Evolutionary conservation across 208 protist species (phyloP), one percentile per base, ranked within the genome.

Genomic region (Trypanosoma congolense): DNA sequence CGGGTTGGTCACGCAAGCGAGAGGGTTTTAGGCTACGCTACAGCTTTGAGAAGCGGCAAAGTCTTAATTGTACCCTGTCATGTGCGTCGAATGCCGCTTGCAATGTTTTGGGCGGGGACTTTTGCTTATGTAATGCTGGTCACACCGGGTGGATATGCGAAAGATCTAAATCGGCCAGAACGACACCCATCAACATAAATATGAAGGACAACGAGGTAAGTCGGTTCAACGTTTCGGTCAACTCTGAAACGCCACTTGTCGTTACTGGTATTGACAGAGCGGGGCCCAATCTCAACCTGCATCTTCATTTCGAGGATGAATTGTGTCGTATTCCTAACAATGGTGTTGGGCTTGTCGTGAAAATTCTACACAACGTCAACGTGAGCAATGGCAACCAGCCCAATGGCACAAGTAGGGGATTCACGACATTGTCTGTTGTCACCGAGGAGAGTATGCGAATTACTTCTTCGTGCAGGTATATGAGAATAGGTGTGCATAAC

Each of bases 1-100:
- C 80, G 2, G 67, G 75, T 58, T 88, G 79, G 77, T 73, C 65
- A 4, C 64, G 57, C 16, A 26, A 43, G 8, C 31, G 44, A 0
- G 31, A 61, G 8, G 79, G 81, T 4, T 90, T 93, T 70, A 31
- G 78, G 19, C 43, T 88, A 6, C 73, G 56, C 28, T 90, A 90
- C 55, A 58, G 42, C n/a, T 85, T 89, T 63, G 68, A 48, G 14
- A 30, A 41, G 28, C 25, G 10, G 10, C 16, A 35, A 0, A 24
- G 1, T 24, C n/a, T 44, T 2, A 42, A 54, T 19, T 67, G 61
- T 29, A 45, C 22, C 1, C 2, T 55, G 33, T 1, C 9, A 6
- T 68, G 61, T 24, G 47, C 28, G 21, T 14, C 48, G 22, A 50
- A 50, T 42, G 30, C 61, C n/a, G 12, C 33, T 9, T 68, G 61